Evolutionary conservation across 345 rosid genomes (phyloP), one percentile per base, ranked within the genome.

Genomic region (Eucalyptus tenuipes): DNA sequence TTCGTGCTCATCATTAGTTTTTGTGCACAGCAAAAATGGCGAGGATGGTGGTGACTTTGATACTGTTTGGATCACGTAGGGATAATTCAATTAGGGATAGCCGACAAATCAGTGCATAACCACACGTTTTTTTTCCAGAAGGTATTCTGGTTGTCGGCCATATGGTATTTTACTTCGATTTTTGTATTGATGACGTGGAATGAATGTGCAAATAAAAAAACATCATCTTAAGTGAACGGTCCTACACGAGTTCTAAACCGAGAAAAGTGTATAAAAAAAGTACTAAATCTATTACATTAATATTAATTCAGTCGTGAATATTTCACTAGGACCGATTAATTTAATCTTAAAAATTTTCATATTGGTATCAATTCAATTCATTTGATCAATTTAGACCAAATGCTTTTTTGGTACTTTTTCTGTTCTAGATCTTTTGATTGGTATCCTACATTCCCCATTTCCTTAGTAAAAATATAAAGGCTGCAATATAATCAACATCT

Each of bases 241-340:
- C 33, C 16, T 68, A 5, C 10, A 33, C 2, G 42, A 68, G 80
- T 68, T 31, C 75, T 33, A 17, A 10, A 18, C 1, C 14, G 29
- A 55, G 61, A 55, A 55, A 55, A 24, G 10, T 22, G 6, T 55
- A 55, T 22, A 24, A 55, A 55, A 55, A 55, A 13, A 48, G 4
- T 55, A 24, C 4, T 55, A 55, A 55, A 55, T 2, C 6, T 10
- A 55, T 55, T 55, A 25, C 13, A 55, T 24, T 8, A 22, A 22
- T 55, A 55, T 55, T 3, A 55, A 55, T 55, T 55, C 0, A 55
- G 3, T 9, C 3, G 0, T 55, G 29, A 24, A 2, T 55, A 55
- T 55, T 55, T 55, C 3, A 24, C 24, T 10, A 4, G 4, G 1
- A 55, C 1, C 3, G 2, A 1, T 0, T 2, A 24, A 24, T 55